These are phyloP conservation scores for Phytophthora hybrid DNA, from an alignment of 352 stramenopile genomes.

Conservation along the genomic window DNA sequence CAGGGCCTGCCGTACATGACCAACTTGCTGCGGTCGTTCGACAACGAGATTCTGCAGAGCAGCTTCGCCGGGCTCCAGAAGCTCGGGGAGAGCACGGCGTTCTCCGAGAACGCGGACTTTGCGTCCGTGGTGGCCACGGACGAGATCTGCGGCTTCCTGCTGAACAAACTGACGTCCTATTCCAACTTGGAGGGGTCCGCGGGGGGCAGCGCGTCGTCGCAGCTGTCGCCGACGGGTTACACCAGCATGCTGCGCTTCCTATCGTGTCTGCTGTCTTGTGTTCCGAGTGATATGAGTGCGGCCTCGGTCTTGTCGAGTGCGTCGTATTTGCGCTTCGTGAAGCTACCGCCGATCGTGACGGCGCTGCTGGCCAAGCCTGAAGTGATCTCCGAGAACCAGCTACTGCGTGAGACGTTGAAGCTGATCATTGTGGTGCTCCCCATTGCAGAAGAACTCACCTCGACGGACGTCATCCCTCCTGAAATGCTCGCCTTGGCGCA, in stretches of 20 bases:
- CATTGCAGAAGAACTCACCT: conserved; percentile 40
- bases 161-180: conserved; percentile 45
- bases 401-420: conserved; percentile 68
- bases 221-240: conserved; percentile 40
- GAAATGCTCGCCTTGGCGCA: conserved; percentile 49
- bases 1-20: conserved; percentile 56
- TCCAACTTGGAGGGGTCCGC: conserved; percentile 17
- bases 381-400: conserved; percentile 51
- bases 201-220: conserved; percentile 5
- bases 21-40: conserved; percentile 56
- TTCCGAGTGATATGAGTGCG: conserved; percentile 29
- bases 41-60: conserved; percentile 64
- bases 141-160: conserved; percentile 46
- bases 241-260: conserved; percentile 60
- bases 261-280: conserved; percentile 44
- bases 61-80: conserved; percentile 61
- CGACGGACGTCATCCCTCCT: conserved; percentile 25
- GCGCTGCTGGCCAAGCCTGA: conserved; percentile 51
- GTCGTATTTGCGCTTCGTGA: conserved; percentile 47
- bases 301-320: conserved; percentile 22
- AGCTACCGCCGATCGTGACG: conserved; percentile 56
- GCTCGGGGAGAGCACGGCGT: conserved; percentile 55
- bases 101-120: conserved; percentile 44
- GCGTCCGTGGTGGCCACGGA: conserved; percentile 54
- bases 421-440: conserved; percentile 61